Evolutionary conservation across 441 rosid genomes (phyloP).

Genomic region (Syzygium malaccense): DNA sequence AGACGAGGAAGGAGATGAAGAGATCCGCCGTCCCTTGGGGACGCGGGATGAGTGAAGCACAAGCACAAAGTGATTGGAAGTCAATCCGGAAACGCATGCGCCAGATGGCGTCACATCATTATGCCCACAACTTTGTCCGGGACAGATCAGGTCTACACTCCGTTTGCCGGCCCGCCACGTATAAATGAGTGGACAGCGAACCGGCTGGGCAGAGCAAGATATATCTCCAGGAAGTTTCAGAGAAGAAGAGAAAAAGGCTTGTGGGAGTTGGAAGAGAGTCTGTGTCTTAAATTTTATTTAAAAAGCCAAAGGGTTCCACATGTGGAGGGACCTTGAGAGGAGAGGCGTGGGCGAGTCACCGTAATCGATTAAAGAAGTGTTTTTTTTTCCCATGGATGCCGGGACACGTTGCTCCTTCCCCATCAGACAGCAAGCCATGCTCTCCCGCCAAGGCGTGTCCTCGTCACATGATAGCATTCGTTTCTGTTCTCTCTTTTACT

Average conservation of each 20-base stretch:
- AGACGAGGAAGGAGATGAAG: background rate
- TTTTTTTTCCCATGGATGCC: fast-evolving
- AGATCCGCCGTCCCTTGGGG: background rate
- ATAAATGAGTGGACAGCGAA: background rate
- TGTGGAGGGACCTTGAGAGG: background rate
- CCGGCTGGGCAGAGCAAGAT: fast-evolving
- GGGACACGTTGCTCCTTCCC: background rate
- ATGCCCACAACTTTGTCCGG: background rate
- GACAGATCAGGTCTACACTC: background rate
- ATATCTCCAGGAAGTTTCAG: background rate
- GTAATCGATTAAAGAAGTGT: background rate
- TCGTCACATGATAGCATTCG: background rate
- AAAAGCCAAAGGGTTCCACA: background rate
- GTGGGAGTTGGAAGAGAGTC: fast-evolving
- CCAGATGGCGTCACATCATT: background rate
- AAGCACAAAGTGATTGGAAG: fast-evolving
- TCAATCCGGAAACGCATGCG: background rate
- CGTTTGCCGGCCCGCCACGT: background rate
- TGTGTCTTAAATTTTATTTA: background rate
- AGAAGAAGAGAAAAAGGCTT: background rate
- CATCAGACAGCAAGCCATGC: background rate
- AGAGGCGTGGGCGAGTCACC: background rate
- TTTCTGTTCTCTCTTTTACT: background rate
- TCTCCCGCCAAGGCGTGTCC: background rate
- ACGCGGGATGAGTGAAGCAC: fast-evolving